A percentile compares a stretch with the other conserved stretches of the same genome.
Conservation (phyloP, 257 asterid species). For the Solanum raphanifolium region DNA sequence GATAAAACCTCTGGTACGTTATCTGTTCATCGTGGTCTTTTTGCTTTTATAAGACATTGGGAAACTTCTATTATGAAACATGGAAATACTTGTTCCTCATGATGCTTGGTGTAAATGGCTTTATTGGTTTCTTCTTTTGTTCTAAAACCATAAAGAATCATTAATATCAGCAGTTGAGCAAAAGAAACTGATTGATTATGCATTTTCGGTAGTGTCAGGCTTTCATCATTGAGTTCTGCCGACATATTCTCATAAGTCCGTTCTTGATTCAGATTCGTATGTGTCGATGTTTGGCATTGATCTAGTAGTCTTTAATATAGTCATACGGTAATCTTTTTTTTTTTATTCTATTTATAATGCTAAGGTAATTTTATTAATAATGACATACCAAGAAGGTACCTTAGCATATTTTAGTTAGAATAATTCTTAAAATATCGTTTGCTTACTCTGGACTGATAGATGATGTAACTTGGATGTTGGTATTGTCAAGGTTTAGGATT, state of each 20-base stretch:
- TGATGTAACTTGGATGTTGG: not conserved
- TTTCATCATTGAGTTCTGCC: not conserved
- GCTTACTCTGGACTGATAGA: not conserved
- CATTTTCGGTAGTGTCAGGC: not conserved
- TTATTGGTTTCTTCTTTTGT: not conserved
- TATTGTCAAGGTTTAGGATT: not conserved
- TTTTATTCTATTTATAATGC: not conserved
- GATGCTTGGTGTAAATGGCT: not conserved
- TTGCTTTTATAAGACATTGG: not conserved
- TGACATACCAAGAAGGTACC: not conserved
- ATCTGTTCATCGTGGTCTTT: not conserved
- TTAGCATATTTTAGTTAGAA: not conserved
- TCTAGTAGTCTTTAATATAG: not conserved
- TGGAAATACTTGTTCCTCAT: not conserved
- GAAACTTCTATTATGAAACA: not conserved
- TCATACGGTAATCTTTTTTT: not conserved
- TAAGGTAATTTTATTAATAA: not conserved
- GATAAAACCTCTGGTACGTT: constrained; percentile 45
- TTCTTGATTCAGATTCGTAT: not conserved
- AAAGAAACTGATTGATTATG: not conserved
- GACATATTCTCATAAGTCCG: not conserved
- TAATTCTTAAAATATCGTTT: not conserved
- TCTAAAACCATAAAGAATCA: not conserved
- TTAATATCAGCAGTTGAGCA: not conserved
- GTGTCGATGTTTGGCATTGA: not conserved